phyloP scores from a whole-genome alignment of 2,329 filamentous ascomycete genomes.

The Venturia aucupariae region DNA sequence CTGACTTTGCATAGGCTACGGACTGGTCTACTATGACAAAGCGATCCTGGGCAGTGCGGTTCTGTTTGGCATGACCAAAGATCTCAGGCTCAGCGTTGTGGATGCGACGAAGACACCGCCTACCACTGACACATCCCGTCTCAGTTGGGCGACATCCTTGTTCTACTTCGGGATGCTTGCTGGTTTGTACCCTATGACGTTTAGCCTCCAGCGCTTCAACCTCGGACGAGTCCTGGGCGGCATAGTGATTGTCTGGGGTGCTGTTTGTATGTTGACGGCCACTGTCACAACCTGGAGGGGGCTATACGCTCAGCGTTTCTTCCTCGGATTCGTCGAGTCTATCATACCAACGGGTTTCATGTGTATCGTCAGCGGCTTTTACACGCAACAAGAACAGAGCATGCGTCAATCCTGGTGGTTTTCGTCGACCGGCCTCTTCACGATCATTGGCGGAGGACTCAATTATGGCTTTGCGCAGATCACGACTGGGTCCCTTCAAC shows the following conservation, averaged over 20 bases:
- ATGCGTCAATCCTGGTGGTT: conserved; percentile 23
- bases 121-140: conserved; percentile 54
- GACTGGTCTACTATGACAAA: conserved; percentile 63
- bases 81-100: conserved; percentile 51
- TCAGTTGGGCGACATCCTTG: conserved; percentile 68
- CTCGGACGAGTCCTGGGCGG: conserved; percentile 54
- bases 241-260: conserved; percentile 56
- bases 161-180: conserved; percentile 76
- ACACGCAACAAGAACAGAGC: conserved; percentile 33
- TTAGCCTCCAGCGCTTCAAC: conserved; percentile 58
- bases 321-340: conserved; percentile 47
- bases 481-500: conserved; percentile 28
- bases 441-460: conserved; percentile 20
- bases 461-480: conserved; percentile 28
- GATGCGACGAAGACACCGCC: conserved; percentile 43
- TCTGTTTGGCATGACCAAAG: conserved; percentile 67
- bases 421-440: conserved; percentile 22
- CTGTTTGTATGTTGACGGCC: conserved; percentile 59
- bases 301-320: conserved; percentile 48
- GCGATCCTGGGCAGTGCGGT: conserved; percentile 65
- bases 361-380: conserved; percentile 38
- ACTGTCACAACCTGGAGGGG: conserved; percentile 55
- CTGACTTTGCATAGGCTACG: conserved; percentile 44
- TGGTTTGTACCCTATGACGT: conserved; percentile 65
- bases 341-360: conserved; percentile 50